These are phyloP conservation scores for Chaetomium sp. DNA, from an alignment of 2,329 filamentous ascomycete genomes.

Conservation along the genomic window DNA sequence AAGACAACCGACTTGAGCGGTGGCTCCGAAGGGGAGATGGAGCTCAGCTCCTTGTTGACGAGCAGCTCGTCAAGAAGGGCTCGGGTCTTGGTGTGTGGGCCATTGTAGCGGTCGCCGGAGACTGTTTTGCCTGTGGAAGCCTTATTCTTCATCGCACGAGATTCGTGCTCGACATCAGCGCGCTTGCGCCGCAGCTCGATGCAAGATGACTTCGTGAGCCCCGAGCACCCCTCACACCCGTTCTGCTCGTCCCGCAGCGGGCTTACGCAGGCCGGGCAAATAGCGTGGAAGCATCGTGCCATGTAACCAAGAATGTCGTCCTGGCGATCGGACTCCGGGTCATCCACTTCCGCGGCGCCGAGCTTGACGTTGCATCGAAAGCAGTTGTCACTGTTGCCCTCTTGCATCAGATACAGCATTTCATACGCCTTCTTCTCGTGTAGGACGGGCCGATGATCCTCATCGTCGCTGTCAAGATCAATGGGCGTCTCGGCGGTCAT, in stretches of 20 bases:
- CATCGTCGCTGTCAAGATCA: slow-evolving; percentile 74
- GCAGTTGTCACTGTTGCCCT: slow-evolving; percentile 72
- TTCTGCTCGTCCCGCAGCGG: slow-evolving; percentile 45
- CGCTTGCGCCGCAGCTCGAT: slow-evolving; percentile 61
- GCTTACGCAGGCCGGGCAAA: slow-evolving; percentile 69
- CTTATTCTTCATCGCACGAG: slow-evolving; percentile 47
- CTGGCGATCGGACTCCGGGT: slow-evolving; percentile 52
- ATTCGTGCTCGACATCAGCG: slow-evolving; percentile 51
- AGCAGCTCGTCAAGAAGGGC: slow-evolving; percentile 72
- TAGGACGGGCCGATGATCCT: slow-evolving; percentile 51
- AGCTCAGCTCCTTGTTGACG: slow-evolving; percentile 56
- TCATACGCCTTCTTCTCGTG: slow-evolving; percentile 72
- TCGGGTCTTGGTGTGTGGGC: slow-evolving; percentile 87
- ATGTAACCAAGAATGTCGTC: slow-evolving; percentile 68
- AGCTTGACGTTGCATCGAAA: slow-evolving; percentile 62
- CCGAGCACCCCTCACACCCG: slow-evolving; percentile 14
- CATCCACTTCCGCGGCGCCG: slow-evolving; percentile 47
- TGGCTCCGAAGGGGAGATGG: slow-evolving; percentile 53
- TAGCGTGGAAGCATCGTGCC: slow-evolving; percentile 79
- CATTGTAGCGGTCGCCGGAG: slow-evolving; percentile 63
- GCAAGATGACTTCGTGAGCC: slow-evolving; percentile 45
- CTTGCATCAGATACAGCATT: slow-evolving; percentile 75
- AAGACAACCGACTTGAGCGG: slow-evolving; percentile 93
- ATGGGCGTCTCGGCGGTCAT: slow-evolving; percentile 81
- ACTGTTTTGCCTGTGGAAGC: slow-evolving; percentile 45